Evolutionary conservation across 139 green algal genomes (phyloP).

Genomic region (Trebouxia sp.): DNA sequence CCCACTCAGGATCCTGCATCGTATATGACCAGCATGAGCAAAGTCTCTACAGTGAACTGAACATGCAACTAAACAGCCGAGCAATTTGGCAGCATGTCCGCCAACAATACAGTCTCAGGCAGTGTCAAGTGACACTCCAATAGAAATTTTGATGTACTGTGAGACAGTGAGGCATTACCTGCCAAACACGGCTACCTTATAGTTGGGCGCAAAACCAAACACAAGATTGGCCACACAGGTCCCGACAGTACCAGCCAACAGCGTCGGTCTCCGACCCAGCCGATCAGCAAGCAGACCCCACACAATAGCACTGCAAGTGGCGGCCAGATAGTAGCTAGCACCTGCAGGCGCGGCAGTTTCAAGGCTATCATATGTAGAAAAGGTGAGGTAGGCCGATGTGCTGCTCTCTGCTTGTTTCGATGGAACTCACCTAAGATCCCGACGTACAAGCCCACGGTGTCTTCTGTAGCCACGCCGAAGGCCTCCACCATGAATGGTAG

Average conservation of each 20-base stretch:
- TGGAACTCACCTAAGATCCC: conserved; percentile 20
- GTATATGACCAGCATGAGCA: too few relatives aligned
- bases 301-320: conserved; percentile 14
- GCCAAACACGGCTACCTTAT: conserved; percentile 12
- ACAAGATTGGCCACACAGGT: conserved; percentile 7
- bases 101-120: too few relatives aligned
- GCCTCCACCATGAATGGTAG: conserved; percentile 11
- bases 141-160: neutral
- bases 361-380: neutral
- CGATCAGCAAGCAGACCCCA: neutral
- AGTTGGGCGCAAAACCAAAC: conserved; percentile 15
- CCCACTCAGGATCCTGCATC: neutral
- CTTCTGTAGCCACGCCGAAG: neutral
- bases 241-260: conserved; percentile 9
- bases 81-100: too few relatives aligned
- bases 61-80: too few relatives aligned
- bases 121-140: too few relatives aligned
- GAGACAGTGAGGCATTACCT: neutral
- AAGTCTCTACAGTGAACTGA: too few relatives aligned
- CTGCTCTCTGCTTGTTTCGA: too few relatives aligned
- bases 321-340: conserved; percentile 18
- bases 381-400: too few relatives aligned
- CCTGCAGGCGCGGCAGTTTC: neutral
- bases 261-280: neutral
- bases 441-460: conserved; percentile 13